Evolutionary conservation across 2,329 filamentous ascomycete species (phyloP), one percentile per base, ranked within the genome.

Genomic region (Xylaria sp.): DNA sequence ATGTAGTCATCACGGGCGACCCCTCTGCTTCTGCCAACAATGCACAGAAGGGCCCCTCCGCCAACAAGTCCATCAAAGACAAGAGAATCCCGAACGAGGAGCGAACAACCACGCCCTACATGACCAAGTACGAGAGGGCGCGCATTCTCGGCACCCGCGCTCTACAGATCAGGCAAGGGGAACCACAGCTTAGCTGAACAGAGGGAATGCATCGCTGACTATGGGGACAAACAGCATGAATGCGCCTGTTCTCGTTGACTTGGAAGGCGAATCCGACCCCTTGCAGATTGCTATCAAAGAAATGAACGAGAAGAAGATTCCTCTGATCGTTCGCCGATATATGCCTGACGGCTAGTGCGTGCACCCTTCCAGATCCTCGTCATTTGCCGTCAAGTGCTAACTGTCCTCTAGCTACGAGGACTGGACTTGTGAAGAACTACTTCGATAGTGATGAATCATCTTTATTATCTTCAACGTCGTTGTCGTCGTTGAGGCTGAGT

Each of bases 101-200:
- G 82, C 90, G 96, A 76, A 92, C 89, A 28, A 99, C 96, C 9
- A 99, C 96, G 34, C 96, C 95, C 2, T 99, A 98, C 84, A 97
- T 99, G 95, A 99, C 96, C 74, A 99, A 99, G 85, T 99, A 99
- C 83, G 96, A 99, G 86, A 89, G 91, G 76, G 96, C 96, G 72
- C 90, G 96, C 78, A 95, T 99, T 69, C 84, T 99, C 73, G 96
- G 96, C 57, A 98, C 96, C 50, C 88, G 96, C 74, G 96, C 96
- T 50, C 82, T 98, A 79, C 96, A 99, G 83, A 98, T 99, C 79
- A 98, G 76, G 76, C 61, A 68, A 69, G 71, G 51, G 9, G 15
- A 54, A 48, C 18, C 8, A 37, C 3, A 6, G 15, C 52, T 18
- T 15, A 10, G n/a, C 6, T 9, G 37, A 41, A 54, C 39, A 25